phyloP scores from a whole-genome alignment of 2,329 filamentous ascomycete species.

The Metarhizium album region DNA sequence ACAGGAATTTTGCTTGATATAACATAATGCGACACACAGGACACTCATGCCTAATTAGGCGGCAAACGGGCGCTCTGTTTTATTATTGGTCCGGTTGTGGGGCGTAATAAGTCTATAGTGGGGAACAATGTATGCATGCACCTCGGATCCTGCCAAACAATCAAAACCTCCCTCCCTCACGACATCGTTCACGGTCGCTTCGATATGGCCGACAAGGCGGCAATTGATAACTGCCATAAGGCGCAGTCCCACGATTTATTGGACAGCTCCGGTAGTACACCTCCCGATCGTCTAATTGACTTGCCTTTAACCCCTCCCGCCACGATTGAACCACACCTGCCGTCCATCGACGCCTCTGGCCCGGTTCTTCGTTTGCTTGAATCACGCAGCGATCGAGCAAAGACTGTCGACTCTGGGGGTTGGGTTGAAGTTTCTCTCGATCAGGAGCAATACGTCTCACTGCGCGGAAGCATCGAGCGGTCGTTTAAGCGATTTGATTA shows the following conservation, averaged over 20 bases:
- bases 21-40: too few relatives aligned
- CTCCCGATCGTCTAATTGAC: not conserved
- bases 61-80: too few relatives aligned
- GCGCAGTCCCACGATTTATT: not conserved
- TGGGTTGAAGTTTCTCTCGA: not conserved
- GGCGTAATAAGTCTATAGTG: too few relatives aligned
- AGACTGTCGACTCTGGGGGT: not conserved
- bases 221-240: not conserved
- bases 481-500: not conserved
- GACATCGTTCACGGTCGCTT: not conserved
- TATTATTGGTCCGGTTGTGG: too few relatives aligned
- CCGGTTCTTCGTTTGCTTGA: not conserved
- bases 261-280: not conserved
- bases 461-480: not conserved
- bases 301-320: not conserved
- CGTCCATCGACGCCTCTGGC: not conserved
- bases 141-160: too few relatives aligned
- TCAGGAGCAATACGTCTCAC: not conserved
- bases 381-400: not conserved
- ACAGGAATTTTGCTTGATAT: too few relatives aligned
- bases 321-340: not conserved
- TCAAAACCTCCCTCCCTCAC: too few relatives aligned
- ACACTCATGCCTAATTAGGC: too few relatives aligned
- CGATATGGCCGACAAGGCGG: not conserved
- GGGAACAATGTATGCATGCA: too few relatives aligned